A percentile compares a stretch with the other conserved stretches of the same genome.
phyloP scores from a whole-genome alignment of 2,329 filamentous ascomycete species.

The Botrytis paeoniae region DNA sequence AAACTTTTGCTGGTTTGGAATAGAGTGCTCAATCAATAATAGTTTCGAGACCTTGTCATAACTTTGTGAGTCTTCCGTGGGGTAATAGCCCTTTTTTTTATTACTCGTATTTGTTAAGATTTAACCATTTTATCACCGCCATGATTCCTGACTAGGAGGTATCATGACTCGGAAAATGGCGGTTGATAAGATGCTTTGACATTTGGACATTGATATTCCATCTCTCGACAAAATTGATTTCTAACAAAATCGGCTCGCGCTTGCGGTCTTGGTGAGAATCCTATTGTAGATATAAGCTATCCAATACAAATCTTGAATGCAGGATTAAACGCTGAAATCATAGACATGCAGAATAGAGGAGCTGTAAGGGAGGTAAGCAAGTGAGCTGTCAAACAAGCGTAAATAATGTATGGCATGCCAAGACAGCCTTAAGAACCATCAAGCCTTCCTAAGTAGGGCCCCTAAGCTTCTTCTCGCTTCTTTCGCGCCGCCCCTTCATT shows the following conservation, averaged over 20 bases:
- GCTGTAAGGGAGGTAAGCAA: not conserved
- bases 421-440: not conserved
- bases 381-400: conserved; percentile 3
- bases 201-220: not conserved
- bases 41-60: not conserved
- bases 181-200: not conserved
- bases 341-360: not conserved
- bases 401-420: not conserved
- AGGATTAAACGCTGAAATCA: not conserved
- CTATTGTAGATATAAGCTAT: not conserved
- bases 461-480: not conserved
- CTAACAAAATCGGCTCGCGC: not conserved
- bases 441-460: not conserved
- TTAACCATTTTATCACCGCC: not conserved
- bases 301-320: not conserved
- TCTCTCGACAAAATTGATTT: not conserved
- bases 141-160: not conserved
- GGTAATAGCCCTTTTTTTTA: too few relatives aligned
- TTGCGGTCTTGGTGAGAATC: not conserved
- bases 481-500: conserved; percentile 11
- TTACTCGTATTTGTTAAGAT: not conserved
- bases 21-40: not conserved
- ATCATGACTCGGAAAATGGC: not conserved
- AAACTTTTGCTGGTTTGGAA: not conserved
- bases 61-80: not conserved